Evolutionary conservation across 2,329 filamentous ascomycete genomes (phyloP).

Genomic region (Venturia aucupariae): DNA sequence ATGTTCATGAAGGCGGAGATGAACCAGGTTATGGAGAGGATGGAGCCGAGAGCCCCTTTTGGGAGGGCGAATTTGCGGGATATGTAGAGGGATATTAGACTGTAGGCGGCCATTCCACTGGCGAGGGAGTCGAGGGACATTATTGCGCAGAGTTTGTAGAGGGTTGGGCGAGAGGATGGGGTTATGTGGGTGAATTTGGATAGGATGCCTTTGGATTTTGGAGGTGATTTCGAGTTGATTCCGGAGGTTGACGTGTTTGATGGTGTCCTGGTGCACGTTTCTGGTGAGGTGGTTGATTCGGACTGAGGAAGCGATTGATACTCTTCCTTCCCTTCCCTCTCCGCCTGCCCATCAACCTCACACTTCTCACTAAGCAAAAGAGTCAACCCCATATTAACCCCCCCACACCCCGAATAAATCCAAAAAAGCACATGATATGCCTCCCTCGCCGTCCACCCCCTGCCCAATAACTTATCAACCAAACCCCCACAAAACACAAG

Average conservation of each 20-base stretch:
- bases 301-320: neutral
- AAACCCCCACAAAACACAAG: slow-evolving; percentile 21
- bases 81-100: slow-evolving; percentile 47
- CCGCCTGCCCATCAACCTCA: neutral
- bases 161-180: slow-evolving; percentile 42
- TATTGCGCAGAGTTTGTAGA: slow-evolving; percentile 55
- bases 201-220: slow-evolving; percentile 20
- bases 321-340: slow-evolving; percentile 2
- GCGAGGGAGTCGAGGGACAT: slow-evolving; percentile 62
- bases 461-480: neutral
- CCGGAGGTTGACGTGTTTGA: slow-evolving; percentile 21
- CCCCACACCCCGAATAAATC: slow-evolving; percentile 13
- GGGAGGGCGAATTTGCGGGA: slow-evolving; percentile 44
- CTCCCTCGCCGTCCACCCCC: slow-evolving; percentile 13
- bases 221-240: slow-evolving; percentile 14
- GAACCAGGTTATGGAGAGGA: slow-evolving; percentile 41
- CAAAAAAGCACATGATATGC: slow-evolving; percentile 15
- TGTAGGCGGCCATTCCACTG: slow-evolving; percentile 53
- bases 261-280: neutral
- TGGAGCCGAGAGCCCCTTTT: slow-evolving; percentile 44
- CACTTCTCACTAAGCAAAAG: slow-evolving; percentile 14
- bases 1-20: slow-evolving; percentile 35
- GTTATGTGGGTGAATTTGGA: slow-evolving; percentile 47
- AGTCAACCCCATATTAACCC: slow-evolving; percentile 9
- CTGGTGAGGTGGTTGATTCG: neutral